Base-by-base conservation (phyloP, 176 grass and related monocot species). In the Ensete ventricosum region DNA sequence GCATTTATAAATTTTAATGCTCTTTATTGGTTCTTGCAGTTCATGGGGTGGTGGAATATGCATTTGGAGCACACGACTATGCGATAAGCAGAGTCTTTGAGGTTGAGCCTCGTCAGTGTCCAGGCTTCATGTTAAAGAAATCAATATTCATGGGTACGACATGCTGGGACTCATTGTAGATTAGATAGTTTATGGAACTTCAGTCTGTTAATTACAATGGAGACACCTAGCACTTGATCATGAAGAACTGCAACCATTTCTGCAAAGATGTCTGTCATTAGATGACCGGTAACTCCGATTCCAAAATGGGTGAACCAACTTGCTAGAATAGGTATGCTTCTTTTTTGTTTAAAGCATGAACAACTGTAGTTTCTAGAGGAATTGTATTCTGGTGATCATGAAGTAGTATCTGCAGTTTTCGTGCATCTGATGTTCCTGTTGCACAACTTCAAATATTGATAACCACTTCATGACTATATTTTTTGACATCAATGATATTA, bases 201-300 rank as follows among this genome's bases (percentile, higher is more conserved):
- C 90, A 93, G 76, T 93, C 88, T 50, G 82, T 87, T 51, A 90
- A 89, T 72, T 97, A 97, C 65, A 90, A 93, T 65, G 94, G 94
- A 75, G 88, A 93, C 82, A 82, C 87, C 49, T 93, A 97, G 51
- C 95, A 98, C 87, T 82, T 98, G 73, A 98, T 98, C 69, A 87
- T 67, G 12, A 98, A 98, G 82, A 98, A 98, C 64, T 98, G 95
- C 78, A 98, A 98, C 81, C 95, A 98, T 77, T 98, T 98, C 14
- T 98, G 95, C 86, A 98, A 94, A 75, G 95, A 98, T 73, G 85
- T 94, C 78, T 98, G 90, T 80, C 85, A 78, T 77, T 94, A 98
- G 79, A 83, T 98, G 80, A 98, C 95, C 3, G 84, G 95, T 6
- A 94, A 79, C 64, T 79, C 77, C 34, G 72, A 91, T 98, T 60